Conservation (phyloP, 2,329 filamentous ascomycete genomes). For the Rosellinia necatrix region DNA sequence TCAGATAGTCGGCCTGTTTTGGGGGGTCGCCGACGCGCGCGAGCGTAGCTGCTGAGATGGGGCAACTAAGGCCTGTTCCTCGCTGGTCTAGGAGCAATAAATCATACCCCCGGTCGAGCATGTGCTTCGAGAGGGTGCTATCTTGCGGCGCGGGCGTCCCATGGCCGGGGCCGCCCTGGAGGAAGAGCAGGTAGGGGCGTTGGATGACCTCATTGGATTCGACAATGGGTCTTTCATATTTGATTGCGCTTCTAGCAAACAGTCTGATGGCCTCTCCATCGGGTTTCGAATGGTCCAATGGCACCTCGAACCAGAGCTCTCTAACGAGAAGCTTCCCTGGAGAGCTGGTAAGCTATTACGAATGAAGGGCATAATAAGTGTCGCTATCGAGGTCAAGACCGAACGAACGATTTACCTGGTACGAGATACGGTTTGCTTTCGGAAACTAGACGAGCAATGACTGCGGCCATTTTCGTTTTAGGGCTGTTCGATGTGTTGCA, state of each 20-base stretch:
- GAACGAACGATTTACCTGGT: constrained; percentile 36
- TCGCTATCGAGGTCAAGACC: neutral
- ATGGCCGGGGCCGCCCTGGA: constrained; percentile 86
- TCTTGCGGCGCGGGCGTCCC: constrained; percentile 77
- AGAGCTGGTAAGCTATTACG: constrained; percentile 17
- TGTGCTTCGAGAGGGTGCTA: constrained; percentile 68
- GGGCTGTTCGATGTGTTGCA: no score
- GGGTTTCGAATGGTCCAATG: constrained; percentile 74
- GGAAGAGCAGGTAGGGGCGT: constrained; percentile 69
- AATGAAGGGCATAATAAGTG: constrained; percentile 4
- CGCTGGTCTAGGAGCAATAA: constrained; percentile 87
- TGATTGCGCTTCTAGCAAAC: constrained; percentile 76
- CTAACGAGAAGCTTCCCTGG: constrained; percentile 75
- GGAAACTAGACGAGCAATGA: constrained; percentile 40
- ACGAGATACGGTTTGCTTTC: constrained; percentile 49
- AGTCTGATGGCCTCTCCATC: constrained; percentile 67
- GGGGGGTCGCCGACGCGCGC: constrained; percentile 64
- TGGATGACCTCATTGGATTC: constrained; percentile 45
- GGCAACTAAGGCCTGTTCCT: constrained; percentile 83
- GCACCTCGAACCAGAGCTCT: constrained; percentile 86
- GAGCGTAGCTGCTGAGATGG: constrained; percentile 75
- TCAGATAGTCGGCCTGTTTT: constrained; percentile 79
- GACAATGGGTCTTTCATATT: constrained; percentile 65
- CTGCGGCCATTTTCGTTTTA: constrained; percentile 31
- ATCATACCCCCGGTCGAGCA: constrained; percentile 82